Evolutionary conservation across 2,329 filamentous ascomycete genomes (phyloP).

Genomic region (Daldinia eschscholtzii): DNA sequence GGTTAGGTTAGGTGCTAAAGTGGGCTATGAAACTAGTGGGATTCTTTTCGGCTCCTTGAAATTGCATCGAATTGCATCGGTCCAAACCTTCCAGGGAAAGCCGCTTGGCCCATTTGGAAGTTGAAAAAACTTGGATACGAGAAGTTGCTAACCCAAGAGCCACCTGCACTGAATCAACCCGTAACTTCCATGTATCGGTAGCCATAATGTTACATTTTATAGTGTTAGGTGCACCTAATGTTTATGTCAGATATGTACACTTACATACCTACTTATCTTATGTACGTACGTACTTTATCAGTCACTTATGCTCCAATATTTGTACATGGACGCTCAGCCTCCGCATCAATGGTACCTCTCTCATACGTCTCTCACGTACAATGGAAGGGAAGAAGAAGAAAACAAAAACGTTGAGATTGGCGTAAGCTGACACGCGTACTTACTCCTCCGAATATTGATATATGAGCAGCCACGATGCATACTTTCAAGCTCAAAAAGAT

Average conservation of each 20-base stretch:
- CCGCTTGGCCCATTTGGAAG: conserved; percentile 37
- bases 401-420: conserved; percentile 9
- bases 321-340: not conserved
- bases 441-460: conserved; percentile 10
- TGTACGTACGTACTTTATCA: not conserved
- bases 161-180: not conserved
- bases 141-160: conserved; percentile 33
- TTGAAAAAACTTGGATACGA: conserved; percentile 44
- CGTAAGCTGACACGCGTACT: conserved; percentile 5
- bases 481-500: not conserved
- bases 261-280: not conserved
- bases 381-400: not conserved
- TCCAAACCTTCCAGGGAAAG: conserved; percentile 30
- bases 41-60: conserved; percentile 26
- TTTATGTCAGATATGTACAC: not conserved
- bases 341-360: not conserved
- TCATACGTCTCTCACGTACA: not conserved
- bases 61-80: conserved; percentile 31
- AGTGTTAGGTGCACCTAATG: too few species aligned
- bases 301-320: too few species aligned
- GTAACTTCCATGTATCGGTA: conserved; percentile 13
- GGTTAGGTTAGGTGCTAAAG: conserved; percentile 11
- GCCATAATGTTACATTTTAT: conserved; percentile 5
- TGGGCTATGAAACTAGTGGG: conserved; percentile 36
- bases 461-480: conserved; percentile 4